Base-by-base conservation (phyloP, 2,329 filamentous ascomycete species). In the Proliferodiscus dingleyae region DNA sequence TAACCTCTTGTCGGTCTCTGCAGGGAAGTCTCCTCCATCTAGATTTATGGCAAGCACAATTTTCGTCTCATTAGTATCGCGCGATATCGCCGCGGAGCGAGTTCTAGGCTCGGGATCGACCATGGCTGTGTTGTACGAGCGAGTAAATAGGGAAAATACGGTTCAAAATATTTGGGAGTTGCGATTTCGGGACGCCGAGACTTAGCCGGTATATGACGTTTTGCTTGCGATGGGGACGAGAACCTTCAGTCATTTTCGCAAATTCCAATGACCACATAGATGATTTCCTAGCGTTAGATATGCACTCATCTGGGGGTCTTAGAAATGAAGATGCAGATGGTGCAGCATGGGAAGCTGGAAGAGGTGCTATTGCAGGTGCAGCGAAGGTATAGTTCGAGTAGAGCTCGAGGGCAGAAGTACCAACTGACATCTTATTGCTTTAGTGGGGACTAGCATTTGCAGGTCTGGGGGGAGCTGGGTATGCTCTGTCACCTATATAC, bases 41-140 rank as follows among this genome's bases (percentile, higher is more conserved):
- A 98, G 79, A 70, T 93, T 95, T 59, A 98, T 77, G 30, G 88
- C 87, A 53, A 97, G 77, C 65, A 93, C 83, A 68, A 98, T 95
- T 66, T 94, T 95, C 65, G 93, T 98, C 74, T 98, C 93, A 72
- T 97, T 97, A 62, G 93, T 98, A 69, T 91, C 85, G 66, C 93
- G 89, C 54, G 85, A 82, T 59, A 97, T 72, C 44, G 83, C 80
- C 41, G 88, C 83, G 67, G 84, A 88, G 64, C 91, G 86, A 34
- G 60, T 50, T 51, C 46, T 47, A 10, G 39, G 45, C 21, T 53
- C 50, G 46, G 43, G 50, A 16, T 41, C 40, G 32, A 43, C 45
- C 57, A 60, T 60, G 40, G 42, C 49, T 5, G 19, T 30, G 21
- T 23, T 18, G 21, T 5, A 22, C 18, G 22, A 22, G n/a, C 15